Evolutionary conservation across 306 rosid genomes (phyloP).

Genomic region (Dicorynia guianensis): DNA sequence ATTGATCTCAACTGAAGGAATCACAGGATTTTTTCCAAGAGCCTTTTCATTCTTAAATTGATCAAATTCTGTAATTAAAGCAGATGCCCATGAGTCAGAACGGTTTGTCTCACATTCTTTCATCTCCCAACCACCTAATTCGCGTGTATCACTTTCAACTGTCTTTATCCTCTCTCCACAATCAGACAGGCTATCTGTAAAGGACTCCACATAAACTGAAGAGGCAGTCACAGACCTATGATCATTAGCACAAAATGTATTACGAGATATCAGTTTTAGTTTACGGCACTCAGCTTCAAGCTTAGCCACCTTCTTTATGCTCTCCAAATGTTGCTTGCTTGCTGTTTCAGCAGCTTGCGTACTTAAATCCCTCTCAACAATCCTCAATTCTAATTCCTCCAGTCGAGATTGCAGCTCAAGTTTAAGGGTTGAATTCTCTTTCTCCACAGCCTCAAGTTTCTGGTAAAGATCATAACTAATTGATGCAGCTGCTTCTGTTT

Average conservation of each 20-base stretch:
- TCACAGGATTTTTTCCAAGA: slow-evolving; percentile 41
- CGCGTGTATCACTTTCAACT: slow-evolving; percentile 49
- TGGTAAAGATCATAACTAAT: slow-evolving; percentile 45
- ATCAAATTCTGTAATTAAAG: slow-evolving; percentile 46
- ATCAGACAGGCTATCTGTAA: slow-evolving; percentile 62
- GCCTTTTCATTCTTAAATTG: slow-evolving; percentile 46
- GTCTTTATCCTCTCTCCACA: slow-evolving; percentile 52
- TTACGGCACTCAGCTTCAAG: slow-evolving; percentile 75
- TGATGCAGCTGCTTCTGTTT: slow-evolving; percentile 49
- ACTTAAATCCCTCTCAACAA: slow-evolving; percentile 72
- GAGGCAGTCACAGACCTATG: slow-evolving; percentile 49
- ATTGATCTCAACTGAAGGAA: slow-evolving; percentile 57
- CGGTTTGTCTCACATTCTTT: slow-evolving; percentile 46
- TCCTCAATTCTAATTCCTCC: slow-evolving; percentile 60
- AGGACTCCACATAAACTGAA: slow-evolving; percentile 55
- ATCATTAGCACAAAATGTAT: slow-evolving; percentile 47
- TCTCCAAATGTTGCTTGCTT: slow-evolving; percentile 73
- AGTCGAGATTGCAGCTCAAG: slow-evolving; percentile 57
- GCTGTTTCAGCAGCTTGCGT: slow-evolving; percentile 69
- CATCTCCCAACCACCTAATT: slow-evolving; percentile 44
- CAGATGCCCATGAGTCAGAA: slow-evolving; percentile 47
- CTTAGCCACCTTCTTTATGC: slow-evolving; percentile 67
- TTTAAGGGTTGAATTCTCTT: slow-evolving; percentile 59
- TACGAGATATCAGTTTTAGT: slow-evolving; percentile 55
- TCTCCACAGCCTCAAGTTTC: slow-evolving; percentile 55